Evolutionary conservation across 805 yeast genomes (phyloP).

Genomic region (Yarrowia sp.): DNA sequence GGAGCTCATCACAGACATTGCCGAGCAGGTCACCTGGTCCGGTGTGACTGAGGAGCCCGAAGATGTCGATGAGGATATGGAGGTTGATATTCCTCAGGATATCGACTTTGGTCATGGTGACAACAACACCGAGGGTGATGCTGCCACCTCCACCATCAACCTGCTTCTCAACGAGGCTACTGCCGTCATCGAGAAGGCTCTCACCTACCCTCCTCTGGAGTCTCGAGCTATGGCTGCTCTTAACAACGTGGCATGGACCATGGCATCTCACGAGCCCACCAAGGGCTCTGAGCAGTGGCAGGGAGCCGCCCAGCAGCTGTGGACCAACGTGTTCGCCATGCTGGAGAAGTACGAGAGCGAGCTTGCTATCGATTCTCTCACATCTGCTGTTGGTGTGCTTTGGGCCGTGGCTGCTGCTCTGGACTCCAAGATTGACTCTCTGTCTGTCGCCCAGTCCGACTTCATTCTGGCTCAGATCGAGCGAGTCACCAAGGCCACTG

Average conservation of each 20-base stretch:
- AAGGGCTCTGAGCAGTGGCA: slow-evolving; percentile 44
- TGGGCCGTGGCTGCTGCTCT: slow-evolving; percentile 46
- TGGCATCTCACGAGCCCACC: slow-evolving; percentile 35
- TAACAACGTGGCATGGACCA: slow-evolving; percentile 69
- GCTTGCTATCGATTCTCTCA: slow-evolving; percentile 34
- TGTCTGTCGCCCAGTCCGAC: slow-evolving; percentile 22
- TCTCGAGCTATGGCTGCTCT: slow-evolving; percentile 61
- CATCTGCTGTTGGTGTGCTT: slow-evolving; percentile 43
- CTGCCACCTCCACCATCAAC: slow-evolving; percentile 29
- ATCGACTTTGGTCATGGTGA: slow-evolving; percentile 17
- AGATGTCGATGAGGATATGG: slow-evolving; percentile 30
- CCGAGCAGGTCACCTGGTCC: slow-evolving; percentile 53
- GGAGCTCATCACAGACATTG: slow-evolving; percentile 72
- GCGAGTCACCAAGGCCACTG: slow-evolving; percentile 29
- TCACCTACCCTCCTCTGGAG: slow-evolving; percentile 44
- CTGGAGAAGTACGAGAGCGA: slow-evolving; percentile 31
- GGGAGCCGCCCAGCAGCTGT: slow-evolving; percentile 34
- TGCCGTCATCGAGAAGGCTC: slow-evolving; percentile 40
- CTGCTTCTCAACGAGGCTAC: slow-evolving; percentile 28
- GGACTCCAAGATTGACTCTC: slow-evolving; percentile 30
- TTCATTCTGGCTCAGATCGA: slow-evolving; percentile 36
- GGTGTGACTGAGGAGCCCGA: slow-evolving; percentile 27
- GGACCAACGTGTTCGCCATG: slow-evolving; percentile 33
- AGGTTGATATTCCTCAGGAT: slow-evolving; percentile 27
- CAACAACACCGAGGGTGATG: slow-evolving; percentile 27